Base-by-base conservation (phyloP, 73 alveolate species). In the Paraurostyla sp. region DNA sequence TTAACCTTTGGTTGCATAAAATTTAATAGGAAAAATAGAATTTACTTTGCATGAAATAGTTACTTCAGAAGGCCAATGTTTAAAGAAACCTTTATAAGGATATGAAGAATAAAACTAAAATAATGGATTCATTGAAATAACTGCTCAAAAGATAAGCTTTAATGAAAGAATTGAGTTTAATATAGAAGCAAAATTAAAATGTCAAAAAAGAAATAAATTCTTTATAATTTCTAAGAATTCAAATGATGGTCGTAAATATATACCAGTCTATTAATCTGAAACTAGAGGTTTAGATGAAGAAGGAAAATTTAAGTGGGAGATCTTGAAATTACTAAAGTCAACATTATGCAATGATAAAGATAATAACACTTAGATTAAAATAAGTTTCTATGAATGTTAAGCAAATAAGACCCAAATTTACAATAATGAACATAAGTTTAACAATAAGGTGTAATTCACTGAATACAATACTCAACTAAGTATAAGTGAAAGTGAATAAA, bases 31-130 rank as follows among this genome's bases (percentile, higher is more conserved):
- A 36, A 58, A 83, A 57, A 91, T 50, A n/a, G 97, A 89, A 49
- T 91, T 93, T 54, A 83, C 41, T n/a, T 50, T 95, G 1, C 95
- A 89, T 78, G 97, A 95, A 52, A 69, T 95, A 18, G 96, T 95
- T 40, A 85, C 97, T 30, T 76, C 96, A 16, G 68, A 90, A 16
- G 45, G 75, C 6, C 88, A 91, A 36, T 62, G 83, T 49, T 54
- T 93, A 15, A 65, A 62, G 33, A 69, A 60, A 33, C 87, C 95
- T 15, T 56, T 95, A 20, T 52, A 76, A 27, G 88, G 93, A n/a
- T 80, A 56, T 58, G 51, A 85, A 58, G 32, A 56, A 54, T 42
- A 91, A 54, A 50, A 65, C 52, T n/a, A 73, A 42, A 30, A 92
- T 59, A 85, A 85, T 33, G 93, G 93, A 0, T 38, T 18, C 11